phyloP scores from a whole-genome alignment of 2,329 filamentous ascomycete species.

The Beauveria varroae region DNA sequence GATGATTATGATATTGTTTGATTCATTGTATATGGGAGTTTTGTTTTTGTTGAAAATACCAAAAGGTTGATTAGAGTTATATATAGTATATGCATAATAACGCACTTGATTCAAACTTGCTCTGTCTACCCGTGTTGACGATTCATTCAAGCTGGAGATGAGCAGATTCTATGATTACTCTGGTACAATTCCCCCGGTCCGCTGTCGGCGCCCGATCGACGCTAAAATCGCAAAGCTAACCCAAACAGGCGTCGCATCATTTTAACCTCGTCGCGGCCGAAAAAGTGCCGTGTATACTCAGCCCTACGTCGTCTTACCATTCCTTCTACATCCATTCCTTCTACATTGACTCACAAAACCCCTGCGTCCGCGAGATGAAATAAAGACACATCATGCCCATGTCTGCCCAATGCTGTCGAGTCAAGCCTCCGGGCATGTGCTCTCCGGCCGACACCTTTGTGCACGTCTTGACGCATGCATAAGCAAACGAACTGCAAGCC shows the following conservation, averaged over 20 bases:
- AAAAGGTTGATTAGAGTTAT: conserved; percentile 6
- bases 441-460: too few relatives aligned
- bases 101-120: background rate
- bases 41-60: conserved; percentile 1
- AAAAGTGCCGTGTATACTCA: background rate
- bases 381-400: too few relatives aligned
- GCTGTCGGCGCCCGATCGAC: background rate
- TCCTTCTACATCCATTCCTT: background rate
- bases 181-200: background rate
- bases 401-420: too few relatives aligned
- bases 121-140: background rate
- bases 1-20: background rate
- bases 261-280: background rate
- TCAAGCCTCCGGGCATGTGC: too few relatives aligned
- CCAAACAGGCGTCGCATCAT: background rate
- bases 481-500: too few relatives aligned
- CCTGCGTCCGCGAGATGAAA: background rate
- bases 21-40: conserved; percentile 1
- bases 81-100: background rate
- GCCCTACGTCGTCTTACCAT: background rate
- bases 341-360: background rate
- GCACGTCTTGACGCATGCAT: too few relatives aligned
- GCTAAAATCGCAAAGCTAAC: conserved; percentile 11
- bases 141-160: background rate
- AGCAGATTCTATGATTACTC: too few relatives aligned